Evolutionary conservation across 805 yeast species (phyloP), one percentile per base, ranked within the genome.

Genomic region (Komagataella pseudopastoris): DNA sequence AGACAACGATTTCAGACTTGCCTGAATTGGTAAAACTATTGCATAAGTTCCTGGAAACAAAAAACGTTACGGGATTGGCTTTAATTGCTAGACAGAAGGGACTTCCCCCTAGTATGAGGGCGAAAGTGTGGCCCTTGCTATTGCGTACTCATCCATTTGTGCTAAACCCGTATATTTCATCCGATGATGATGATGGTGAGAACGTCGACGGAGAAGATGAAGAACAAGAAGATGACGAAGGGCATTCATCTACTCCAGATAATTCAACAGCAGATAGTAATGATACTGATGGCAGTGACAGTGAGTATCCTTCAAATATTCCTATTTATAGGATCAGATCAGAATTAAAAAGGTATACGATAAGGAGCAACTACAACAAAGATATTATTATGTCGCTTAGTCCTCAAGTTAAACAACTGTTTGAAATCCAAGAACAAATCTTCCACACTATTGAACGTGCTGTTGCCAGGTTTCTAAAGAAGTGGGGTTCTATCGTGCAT

Each of bases 81-180:
- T 70, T 80, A 56, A 65, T 90, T 6, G 91, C 96, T 4, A 74
- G 96, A 55, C 89, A 83, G 56, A 71, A 80, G 52, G 97, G 98
- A 3, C 71, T 89, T 23, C 97, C 97, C 1, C 91, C 95, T 1
- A 75, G 80, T 52, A 70, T 88, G 51, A 74, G 98, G 54, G 80
- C 79, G 56, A 71, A 75, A 52, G 85, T 87, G 6, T 90, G 97
- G 97, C 96, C 96, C 1, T 67, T 87, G 3, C 65, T 90, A 50
- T 65, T 90, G 52, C 81, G 81, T 57, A 80, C 80, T 59, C 97
- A 90, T 63, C 96, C 97, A 1, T 86, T 82, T 69, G 96, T 88
- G 12, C 66, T 78, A 36, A 72, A 80, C 49, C 96, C 96, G 0
- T 84, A 78, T 57, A 73, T 88, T 44, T 76, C 77, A 55, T 82